Evolutionary conservation across 129 eudicot species (phyloP).

Genomic region (Artemisia argyi): DNA sequence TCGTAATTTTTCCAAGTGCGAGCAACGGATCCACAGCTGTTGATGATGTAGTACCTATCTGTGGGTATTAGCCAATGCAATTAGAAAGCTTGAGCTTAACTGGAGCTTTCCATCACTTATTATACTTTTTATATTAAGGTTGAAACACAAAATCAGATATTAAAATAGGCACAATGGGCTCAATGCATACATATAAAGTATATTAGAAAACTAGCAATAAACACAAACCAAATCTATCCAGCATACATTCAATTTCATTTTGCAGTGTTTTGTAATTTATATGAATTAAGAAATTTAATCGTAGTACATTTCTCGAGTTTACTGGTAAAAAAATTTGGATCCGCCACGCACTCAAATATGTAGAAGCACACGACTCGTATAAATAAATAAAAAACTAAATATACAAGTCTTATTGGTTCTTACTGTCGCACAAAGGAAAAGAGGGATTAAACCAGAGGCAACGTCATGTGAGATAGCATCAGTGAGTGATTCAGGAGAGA

Average conservation of each 20-base stretch:
- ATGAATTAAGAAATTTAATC: not conserved
- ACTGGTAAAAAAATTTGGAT: not conserved
- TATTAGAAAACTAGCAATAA: constrained; percentile 17
- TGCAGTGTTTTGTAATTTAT: not conserved
- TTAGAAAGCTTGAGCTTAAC: constrained; percentile 3
- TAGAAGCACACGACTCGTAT: not conserved
- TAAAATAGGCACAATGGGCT: constrained; percentile 2
- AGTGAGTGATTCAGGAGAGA: constrained; percentile 65
- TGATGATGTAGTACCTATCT: constrained; percentile 97
- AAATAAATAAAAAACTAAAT: constrained; percentile 1
- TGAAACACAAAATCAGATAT: not conserved
- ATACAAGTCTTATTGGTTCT: constrained; percentile 33
- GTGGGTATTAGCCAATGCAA: constrained; percentile 19
- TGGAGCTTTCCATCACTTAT: not conserved
- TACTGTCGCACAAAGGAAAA: constrained; percentile 93
- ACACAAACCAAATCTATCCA: not conserved
- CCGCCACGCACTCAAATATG: not conserved
- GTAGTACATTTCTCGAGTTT: not conserved
- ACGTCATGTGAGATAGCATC: constrained; percentile 65
- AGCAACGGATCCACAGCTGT: constrained; percentile 92
- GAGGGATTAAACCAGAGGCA: constrained; percentile 73
- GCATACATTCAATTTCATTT: not conserved
- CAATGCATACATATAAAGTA: constrained; percentile 9
- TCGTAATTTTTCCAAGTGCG: constrained; percentile 74
- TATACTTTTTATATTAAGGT: constrained; percentile 11